phyloP scores from a whole-genome alignment of 306 rosid genomes.

The Quercus agrifolia region DNA sequence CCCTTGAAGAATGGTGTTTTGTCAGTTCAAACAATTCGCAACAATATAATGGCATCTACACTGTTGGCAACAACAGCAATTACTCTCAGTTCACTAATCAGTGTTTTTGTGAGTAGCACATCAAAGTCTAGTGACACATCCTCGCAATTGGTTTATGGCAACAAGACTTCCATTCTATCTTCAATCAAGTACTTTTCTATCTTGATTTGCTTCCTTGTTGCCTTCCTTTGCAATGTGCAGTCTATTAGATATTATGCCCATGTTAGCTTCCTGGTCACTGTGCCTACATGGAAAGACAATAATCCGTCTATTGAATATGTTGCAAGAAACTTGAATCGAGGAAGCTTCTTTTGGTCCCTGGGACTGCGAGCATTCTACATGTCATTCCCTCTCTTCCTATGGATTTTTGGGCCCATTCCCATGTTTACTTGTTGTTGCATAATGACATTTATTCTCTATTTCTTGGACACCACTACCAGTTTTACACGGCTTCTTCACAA shows the following conservation, averaged over 20 bases:
- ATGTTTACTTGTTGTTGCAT: conserved; percentile 70
- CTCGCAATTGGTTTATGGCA: conserved; percentile 53
- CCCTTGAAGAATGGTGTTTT: conserved; percentile 84
- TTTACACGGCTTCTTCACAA: conserved; percentile 58
- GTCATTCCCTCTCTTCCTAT: conserved; percentile 82
- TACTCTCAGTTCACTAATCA: conserved; percentile 74
- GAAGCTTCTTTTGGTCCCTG: conserved; percentile 71
- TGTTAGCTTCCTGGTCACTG: conserved; percentile 80
- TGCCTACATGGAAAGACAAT: conserved; percentile 53
- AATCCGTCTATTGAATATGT: conserved; percentile 46
- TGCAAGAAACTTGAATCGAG: conserved; percentile 64
- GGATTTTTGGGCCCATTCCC: conserved; percentile 86
- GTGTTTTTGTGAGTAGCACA: conserved; percentile 58
- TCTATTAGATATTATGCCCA: conserved; percentile 81
- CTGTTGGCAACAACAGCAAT: conserved; percentile 82
- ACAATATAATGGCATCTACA: conserved; percentile 88
- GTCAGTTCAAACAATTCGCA: conserved; percentile 72
- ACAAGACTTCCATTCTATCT: conserved; percentile 36
- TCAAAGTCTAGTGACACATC: conserved; percentile 33
- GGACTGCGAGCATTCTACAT: conserved; percentile 80
- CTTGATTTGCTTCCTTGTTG: conserved; percentile 75
- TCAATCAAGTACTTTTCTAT: conserved; percentile 60
- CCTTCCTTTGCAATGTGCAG: conserved; percentile 83
- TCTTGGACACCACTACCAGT: conserved; percentile 74
- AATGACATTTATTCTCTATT: conserved; percentile 52